Evolutionary conservation across 1,284 basidiomycete species (phyloP).

Genomic region (Moesziomyces aphidis): DNA sequence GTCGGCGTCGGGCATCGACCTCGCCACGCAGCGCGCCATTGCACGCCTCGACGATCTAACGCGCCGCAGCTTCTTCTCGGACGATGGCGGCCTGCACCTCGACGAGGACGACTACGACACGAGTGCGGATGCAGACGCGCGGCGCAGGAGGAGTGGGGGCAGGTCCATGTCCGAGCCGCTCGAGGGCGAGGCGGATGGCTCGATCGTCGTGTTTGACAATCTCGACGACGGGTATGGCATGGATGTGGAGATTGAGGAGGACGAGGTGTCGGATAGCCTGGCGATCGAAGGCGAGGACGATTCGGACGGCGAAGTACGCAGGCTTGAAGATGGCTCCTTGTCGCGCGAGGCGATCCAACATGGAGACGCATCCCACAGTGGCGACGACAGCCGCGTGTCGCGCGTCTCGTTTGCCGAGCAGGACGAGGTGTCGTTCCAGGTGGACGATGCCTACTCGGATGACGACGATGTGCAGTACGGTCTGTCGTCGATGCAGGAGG

Average conservation of each 20-base stretch:
- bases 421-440: constrained; percentile 34
- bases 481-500: constrained; percentile 16
- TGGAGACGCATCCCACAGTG: constrained; percentile 7
- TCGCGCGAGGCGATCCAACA: constrained; percentile 8
- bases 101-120: constrained; percentile 20
- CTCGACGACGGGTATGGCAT: constrained; percentile 11
- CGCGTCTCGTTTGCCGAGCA: constrained; percentile 26
- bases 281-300: constrained; percentile 37
- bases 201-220: constrained; percentile 35
- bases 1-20: constrained; percentile 31
- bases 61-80: constrained; percentile 36
- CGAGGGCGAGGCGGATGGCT: constrained; percentile 33
- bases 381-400: constrained; percentile 26
- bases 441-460: constrained; percentile 35
- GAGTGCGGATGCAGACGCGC: constrained; percentile 4
- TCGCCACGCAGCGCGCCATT: constrained; percentile 25
- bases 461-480: constrained; percentile 30
- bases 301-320: constrained; percentile 22
- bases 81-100: constrained; percentile 37
- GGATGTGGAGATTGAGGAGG: constrained; percentile 26
- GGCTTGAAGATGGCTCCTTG: constrained; percentile 7
- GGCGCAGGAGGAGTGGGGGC: constrained; percentile 12
- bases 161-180: constrained; percentile 44
- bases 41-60: constrained; percentile 44
- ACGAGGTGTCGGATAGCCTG: constrained; percentile 33